These are phyloP conservation scores for Ceratocystis variospora DNA, from an alignment of 2,329 filamentous ascomycete genomes.

Conservation along the genomic window DNA sequence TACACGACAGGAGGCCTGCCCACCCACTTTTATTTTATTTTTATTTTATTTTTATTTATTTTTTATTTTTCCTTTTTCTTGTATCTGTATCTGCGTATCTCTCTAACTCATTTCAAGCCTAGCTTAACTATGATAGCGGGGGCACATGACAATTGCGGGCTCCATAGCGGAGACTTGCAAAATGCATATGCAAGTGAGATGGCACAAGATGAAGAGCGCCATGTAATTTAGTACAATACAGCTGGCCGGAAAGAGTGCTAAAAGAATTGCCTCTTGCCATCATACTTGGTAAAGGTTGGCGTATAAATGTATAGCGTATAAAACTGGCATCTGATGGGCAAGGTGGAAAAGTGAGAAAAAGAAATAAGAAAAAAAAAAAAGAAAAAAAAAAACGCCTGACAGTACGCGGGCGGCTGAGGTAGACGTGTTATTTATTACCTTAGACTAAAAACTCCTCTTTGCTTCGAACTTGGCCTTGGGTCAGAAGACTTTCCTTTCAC, in stretches of 20 bases:
- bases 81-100: background rate
- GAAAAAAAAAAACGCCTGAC: background rate
- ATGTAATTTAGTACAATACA: background rate
- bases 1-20: background rate
- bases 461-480: constrained; percentile 4
- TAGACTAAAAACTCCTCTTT: background rate
- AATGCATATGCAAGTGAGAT: background rate
- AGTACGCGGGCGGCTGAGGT: background rate
- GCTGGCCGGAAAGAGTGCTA: background rate
- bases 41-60: too few relatives aligned
- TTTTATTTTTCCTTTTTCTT: background rate
- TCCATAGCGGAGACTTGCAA: background rate
- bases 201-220: background rate
- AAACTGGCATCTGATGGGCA: background rate
- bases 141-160: background rate
- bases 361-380: background rate
- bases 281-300: background rate
- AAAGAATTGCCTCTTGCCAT: background rate
- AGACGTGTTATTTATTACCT: background rate
- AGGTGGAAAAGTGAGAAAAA: background rate
- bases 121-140: background rate
- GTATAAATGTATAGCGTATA: background rate
- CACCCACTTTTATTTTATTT: background rate
- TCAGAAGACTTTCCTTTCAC: constrained; percentile 1
- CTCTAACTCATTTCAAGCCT: background rate